phyloP scores from a whole-genome alignment of 495 filamentous ascomycete genomes.

The Penicillium pulvis region DNA sequence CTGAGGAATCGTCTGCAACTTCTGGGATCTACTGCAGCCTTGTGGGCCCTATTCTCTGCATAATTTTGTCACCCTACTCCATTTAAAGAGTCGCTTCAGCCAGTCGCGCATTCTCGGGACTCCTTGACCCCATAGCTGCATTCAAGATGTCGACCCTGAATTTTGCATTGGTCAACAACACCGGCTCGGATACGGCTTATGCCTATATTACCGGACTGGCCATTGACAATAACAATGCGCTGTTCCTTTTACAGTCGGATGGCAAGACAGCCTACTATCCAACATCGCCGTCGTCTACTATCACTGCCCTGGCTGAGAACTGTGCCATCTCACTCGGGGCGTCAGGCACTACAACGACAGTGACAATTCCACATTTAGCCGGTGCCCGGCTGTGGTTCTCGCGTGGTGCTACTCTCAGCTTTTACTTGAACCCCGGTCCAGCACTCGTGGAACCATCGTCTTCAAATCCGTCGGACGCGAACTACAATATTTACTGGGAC shows the following conservation, averaged over 20 bases:
- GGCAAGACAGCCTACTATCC: constrained; percentile 59
- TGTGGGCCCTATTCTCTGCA: background rate
- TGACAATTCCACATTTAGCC: constrained; percentile 67
- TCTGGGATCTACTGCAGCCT: background rate
- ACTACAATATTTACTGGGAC: constrained; percentile 64
- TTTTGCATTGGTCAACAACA: constrained; percentile 65
- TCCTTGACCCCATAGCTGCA: background rate
- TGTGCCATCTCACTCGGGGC: constrained; percentile 65
- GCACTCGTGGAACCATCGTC: constrained; percentile 71
- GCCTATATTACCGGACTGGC: constrained; percentile 72
- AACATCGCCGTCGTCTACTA: constrained; percentile 45
- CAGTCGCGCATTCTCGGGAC: too few relatives aligned
- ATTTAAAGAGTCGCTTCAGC: background rate
- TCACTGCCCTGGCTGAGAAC: constrained; percentile 49
- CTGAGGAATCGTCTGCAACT: background rate
- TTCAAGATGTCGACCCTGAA: constrained; percentile 49
- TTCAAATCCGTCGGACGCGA: constrained; percentile 65
- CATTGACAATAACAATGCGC: constrained; percentile 58
- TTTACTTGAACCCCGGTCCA: constrained; percentile 69
- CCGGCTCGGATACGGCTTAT: constrained; percentile 60
- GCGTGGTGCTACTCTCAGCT: constrained; percentile 60
- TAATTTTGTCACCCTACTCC: background rate
- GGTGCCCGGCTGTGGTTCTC: constrained; percentile 75
- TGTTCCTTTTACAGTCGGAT: constrained; percentile 65
- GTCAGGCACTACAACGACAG: constrained; percentile 56